A percentile compares a stretch with the other conserved stretches of the same genome.
Conservation (phyloP, 495 filamentous ascomycete species). For the Melanomma pulvis-pyrius region DNA sequence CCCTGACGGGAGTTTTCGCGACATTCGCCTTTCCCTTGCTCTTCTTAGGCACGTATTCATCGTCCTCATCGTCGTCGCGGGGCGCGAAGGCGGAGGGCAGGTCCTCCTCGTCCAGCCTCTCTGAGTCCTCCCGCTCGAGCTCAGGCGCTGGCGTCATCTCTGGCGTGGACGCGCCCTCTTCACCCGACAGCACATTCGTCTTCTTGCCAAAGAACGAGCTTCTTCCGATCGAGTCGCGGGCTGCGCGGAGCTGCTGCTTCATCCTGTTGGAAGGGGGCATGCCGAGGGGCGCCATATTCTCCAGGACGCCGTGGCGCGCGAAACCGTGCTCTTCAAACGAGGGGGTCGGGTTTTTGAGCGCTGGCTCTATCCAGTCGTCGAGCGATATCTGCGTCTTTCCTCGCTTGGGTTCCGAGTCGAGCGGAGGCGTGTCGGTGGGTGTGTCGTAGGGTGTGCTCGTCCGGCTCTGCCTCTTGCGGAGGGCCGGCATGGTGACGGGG, state of each 20-base stretch:
- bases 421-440: slow-evolving; percentile 45
- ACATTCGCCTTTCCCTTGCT: slow-evolving; percentile 14
- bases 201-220: slow-evolving; percentile 11
- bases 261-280: slow-evolving; percentile 59
- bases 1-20: slow-evolving; percentile 29
- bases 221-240: slow-evolving; percentile 22
- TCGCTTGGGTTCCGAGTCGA: slow-evolving; percentile 35
- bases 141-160: slow-evolving; percentile 39
- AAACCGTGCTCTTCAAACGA: slow-evolving; percentile 71
- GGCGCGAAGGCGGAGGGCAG: slow-evolving; percentile 5
- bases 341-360: slow-evolving; percentile 62
- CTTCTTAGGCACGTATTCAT: slow-evolving; percentile 43
- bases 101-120: slow-evolving; percentile 31
- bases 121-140: slow-evolving; percentile 28
- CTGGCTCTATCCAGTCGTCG: slow-evolving; percentile 72
- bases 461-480: slow-evolving; percentile 44
- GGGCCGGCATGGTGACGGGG: slow-evolving; percentile 29
- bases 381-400: slow-evolving; percentile 47
- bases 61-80: slow-evolving; percentile 44
- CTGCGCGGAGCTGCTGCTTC: slow-evolving; percentile 48
- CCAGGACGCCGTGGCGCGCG: slow-evolving; percentile 64
- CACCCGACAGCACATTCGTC: slow-evolving; percentile 15
- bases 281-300: slow-evolving; percentile 72
- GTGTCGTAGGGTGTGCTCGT: slow-evolving; percentile 57
- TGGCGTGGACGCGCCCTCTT: slow-evolving; percentile 37